Evolutionary conservation across 2,329 filamentous ascomycete species (phyloP).

Genomic region (Colletotrichum gloeosporioides): DNA sequence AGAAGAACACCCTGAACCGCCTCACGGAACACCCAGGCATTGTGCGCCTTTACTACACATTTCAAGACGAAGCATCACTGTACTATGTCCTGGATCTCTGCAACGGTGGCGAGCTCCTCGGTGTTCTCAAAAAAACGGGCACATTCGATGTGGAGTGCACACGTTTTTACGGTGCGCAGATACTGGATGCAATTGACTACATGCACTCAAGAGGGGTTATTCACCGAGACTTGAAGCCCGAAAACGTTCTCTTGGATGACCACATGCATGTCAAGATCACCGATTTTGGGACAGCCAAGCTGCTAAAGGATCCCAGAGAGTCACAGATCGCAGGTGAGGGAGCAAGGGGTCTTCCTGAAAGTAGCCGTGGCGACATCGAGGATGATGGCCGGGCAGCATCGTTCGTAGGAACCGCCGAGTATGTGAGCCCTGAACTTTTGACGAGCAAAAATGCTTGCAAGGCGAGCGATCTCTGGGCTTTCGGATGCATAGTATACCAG

Average conservation of each 20-base stretch:
- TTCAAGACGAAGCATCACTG: constrained; percentile 93
- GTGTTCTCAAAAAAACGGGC: constrained; percentile 90
- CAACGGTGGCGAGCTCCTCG: constrained; percentile 88
- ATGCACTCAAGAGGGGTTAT: constrained; percentile 98
- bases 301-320: constrained; percentile 69
- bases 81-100: constrained; percentile 98
- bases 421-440: constrained; percentile 95
- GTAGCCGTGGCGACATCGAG: constrained; percentile 40
- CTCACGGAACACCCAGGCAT: constrained; percentile 96
- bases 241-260: constrained; percentile 93
- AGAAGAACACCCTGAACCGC: constrained; percentile 96
- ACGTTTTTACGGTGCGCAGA: constrained; percentile 92
- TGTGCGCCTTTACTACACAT: constrained; percentile 96
- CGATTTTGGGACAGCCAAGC: constrained; percentile 97
- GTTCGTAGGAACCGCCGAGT: constrained; percentile 97
- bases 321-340: constrained; percentile 48
- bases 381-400: constrained; percentile 84
- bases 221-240: constrained; percentile 94
- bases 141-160: constrained; percentile 97
- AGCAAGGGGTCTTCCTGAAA: constrained; percentile 40
- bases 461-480: constrained; percentile 97
- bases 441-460: constrained; percentile 98
- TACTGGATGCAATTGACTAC: constrained; percentile 94
- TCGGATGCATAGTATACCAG: constrained; percentile 97
- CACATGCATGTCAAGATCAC: constrained; percentile 99